phyloP scores from a whole-genome alignment of 805 yeast species.

The Yamadazyma nakazawae region DNA sequence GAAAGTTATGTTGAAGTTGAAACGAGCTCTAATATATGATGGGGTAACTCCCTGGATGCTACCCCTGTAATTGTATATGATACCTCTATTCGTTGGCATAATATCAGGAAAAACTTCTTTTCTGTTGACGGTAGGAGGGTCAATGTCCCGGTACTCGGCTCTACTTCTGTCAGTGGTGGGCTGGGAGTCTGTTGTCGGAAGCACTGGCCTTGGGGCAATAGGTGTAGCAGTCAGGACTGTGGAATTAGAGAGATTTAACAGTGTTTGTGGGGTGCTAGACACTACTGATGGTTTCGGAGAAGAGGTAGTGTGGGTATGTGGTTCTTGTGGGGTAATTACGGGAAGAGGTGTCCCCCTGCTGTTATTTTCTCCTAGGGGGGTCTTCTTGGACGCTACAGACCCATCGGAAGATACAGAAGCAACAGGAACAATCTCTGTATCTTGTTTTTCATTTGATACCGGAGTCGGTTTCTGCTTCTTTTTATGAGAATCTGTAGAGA shows the following conservation, averaged over 20 bases:
- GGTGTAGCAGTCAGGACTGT: neutral
- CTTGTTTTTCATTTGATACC: neutral
- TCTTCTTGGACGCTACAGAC: neutral
- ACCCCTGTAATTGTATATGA: neutral
- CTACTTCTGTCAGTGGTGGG: neutral
- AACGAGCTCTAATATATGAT: neutral
- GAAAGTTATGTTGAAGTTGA: neutral
- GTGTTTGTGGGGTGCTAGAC: neutral
- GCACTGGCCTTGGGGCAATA: neutral
- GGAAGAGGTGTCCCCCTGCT: too few species aligned
- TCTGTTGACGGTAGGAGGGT: neutral
- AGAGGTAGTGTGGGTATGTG: too few species aligned
- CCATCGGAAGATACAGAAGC: neutral
- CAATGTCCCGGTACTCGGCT: slow-evolving; percentile 1
- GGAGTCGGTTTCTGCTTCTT: neutral
- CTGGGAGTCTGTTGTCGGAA: neutral
- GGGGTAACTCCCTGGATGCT: slow-evolving; percentile 1
- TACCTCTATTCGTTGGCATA: neutral
- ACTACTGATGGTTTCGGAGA: neutral
- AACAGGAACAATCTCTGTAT: neutral
- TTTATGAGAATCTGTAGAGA: neutral
- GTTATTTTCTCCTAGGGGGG: too few species aligned
- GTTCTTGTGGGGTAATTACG: too few species aligned
- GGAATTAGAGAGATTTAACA: neutral
- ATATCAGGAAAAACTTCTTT: neutral